Base-by-base conservation (phyloP, 2,329 filamentous ascomycete species). In the Fusarium penzigii region DNA sequence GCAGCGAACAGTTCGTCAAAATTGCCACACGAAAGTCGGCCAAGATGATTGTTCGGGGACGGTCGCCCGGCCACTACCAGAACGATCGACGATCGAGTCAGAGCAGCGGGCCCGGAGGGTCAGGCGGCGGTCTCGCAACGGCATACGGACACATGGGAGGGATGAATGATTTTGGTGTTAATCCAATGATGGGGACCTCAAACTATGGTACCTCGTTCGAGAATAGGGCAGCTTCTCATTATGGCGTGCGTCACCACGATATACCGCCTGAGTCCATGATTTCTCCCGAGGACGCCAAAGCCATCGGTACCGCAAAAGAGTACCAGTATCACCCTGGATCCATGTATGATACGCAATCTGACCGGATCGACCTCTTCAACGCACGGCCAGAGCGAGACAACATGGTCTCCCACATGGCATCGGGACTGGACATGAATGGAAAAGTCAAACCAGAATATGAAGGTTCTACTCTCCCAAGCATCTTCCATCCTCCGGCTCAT, bases 21-120 rank as follows among this genome's bases (percentile, higher is more conserved):
- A 78, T 94, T 46, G 89, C 89, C 4, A 83, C 84, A 51, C 81
- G 82, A 44, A 85, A 89, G 64, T 93, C 89, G 6, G 85, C 87
- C 53, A 89, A 88, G 67, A 90, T 94, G 80, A 91, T 95, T 61
- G 90, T 94, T n/a, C 87, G 90, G 17, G 90, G 90, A 6, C 83
- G 90, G 25, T 92, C 88, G 8, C 90, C 90, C 0, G 90, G 89
- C 2, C 90, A 92, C 65, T 92, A 92, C 70, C 86, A 89, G 65
- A 84, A 87, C 42, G 85, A 87, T 59, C 77, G 87, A 57, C 81
- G 86, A 49, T 80, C 84, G 47, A 90, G 86, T 68, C 80, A 85
- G 3, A 84, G 86, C 63, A 90, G 87, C 64, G 87, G 88, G 3
- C 78, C 80, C 2, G 80, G 80, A 50, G 87, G 88, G 13, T 85